Conservation (phyloP, 441 rosid species). For the Viola pubescens region DNA sequence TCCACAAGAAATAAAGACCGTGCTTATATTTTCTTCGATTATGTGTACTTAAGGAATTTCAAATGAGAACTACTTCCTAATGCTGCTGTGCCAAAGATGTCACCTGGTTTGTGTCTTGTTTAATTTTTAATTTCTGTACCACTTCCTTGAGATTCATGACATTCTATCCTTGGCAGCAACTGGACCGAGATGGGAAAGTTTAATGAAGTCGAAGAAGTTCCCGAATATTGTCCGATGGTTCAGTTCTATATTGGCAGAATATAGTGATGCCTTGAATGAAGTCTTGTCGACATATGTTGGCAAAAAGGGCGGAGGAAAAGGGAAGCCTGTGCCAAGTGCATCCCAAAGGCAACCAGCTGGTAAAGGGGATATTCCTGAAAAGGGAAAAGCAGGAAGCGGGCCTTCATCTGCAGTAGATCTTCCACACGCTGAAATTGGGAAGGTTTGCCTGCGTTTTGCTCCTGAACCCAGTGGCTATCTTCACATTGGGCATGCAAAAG, state of each 20-base stretch:
- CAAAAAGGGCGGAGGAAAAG: slow-evolving; percentile 55
- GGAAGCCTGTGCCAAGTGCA: slow-evolving; percentile 40
- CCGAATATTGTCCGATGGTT: slow-evolving; percentile 72
- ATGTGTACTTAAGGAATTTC: too few species aligned
- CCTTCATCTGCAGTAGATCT: slow-evolving; percentile 55
- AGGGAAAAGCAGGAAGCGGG: slow-evolving; percentile 40
- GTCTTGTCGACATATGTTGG: slow-evolving; percentile 39
- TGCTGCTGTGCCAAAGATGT: neutral
- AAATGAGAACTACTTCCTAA: too few species aligned
- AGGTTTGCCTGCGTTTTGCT: slow-evolving; percentile 74
- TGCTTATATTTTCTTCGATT: too few species aligned
- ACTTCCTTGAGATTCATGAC: neutral
- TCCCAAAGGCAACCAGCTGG: slow-evolving; percentile 36
- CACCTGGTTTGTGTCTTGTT: neutral
- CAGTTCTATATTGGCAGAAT: slow-evolving; percentile 56
- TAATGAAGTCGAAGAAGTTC: slow-evolving; percentile 85
- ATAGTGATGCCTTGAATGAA: slow-evolving; percentile 44
- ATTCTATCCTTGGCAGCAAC: slow-evolving; percentile 36
- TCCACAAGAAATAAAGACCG: neutral
- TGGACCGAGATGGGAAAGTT: slow-evolving; percentile 85
- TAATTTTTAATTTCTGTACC: neutral
- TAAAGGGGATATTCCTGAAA: slow-evolving; percentile 41
- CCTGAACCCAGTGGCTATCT: slow-evolving; percentile 95
- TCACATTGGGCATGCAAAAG: slow-evolving; percentile 94
- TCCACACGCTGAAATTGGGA: slow-evolving; percentile 72